Conservation (phyloP, 1,139 yeast genomes). For the Pneumocystis oryctolagi region DNA sequence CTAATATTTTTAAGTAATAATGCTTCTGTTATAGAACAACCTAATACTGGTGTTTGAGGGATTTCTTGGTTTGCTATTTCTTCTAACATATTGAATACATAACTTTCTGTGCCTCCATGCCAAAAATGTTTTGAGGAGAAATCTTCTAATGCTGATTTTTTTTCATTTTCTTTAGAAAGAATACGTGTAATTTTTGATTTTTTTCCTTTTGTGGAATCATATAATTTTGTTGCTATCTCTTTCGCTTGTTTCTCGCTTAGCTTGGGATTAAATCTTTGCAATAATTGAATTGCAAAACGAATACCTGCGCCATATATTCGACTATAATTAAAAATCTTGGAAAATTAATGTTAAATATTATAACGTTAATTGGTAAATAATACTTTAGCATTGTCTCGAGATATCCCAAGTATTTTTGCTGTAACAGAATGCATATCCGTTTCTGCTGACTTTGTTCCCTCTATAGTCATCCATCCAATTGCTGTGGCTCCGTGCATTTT, state of each 20-base stretch:
- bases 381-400: conserved; percentile 73
- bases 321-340: conserved; percentile 74
- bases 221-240: conserved; percentile 51
- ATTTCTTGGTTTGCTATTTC: conserved; percentile 68
- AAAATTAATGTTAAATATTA: neutral
- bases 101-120: conserved; percentile 89
- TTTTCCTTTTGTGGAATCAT: conserved; percentile 71
- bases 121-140: conserved; percentile 35
- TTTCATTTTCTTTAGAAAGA: conserved; percentile 15
- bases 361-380: neutral
- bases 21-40: conserved; percentile 87
- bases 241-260: conserved; percentile 56
- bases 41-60: conserved; percentile 83
- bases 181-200: conserved; percentile 13
- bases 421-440: conserved; percentile 94
- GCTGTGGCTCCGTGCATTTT: conserved; percentile 91
- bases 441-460: conserved; percentile 79
- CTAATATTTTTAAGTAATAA: conserved; percentile 51
- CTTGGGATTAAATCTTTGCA: conserved; percentile 66
- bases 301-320: conserved; percentile 96
- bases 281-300: conserved; percentile 65
- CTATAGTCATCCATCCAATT: conserved; percentile 97
- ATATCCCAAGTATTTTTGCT: conserved; percentile 74
- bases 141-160: conserved; percentile 24
- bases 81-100: conserved; percentile 78